Percentiles rank a stretch among this genome's conserved stretches.
Evolutionary conservation across 305 asterid genomes (phyloP).

Genomic region (Fraxinus sp.): DNA sequence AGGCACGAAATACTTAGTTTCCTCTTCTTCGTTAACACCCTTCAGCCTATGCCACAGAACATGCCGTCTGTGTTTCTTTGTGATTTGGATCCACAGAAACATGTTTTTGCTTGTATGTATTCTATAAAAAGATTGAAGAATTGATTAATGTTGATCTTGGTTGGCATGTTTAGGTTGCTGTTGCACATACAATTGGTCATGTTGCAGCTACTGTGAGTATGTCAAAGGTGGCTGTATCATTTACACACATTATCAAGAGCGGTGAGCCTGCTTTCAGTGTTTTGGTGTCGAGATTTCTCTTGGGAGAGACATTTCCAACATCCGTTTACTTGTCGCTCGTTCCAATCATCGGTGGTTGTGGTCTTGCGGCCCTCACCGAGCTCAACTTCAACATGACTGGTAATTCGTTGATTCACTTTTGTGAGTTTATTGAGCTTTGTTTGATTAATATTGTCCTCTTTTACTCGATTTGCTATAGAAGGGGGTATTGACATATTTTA

Average conservation of each 20-base stretch:
- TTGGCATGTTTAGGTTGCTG: slow-evolving; percentile 58
- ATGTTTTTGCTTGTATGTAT: neutral
- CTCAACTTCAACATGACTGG: slow-evolving; percentile 94
- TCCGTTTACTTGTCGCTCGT: slow-evolving; percentile 73
- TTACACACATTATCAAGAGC: slow-evolving; percentile 92
- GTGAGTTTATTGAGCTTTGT: neutral
- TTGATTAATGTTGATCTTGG: slow-evolving; percentile 20
- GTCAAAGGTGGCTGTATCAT: slow-evolving; percentile 97
- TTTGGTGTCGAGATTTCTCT: slow-evolving; percentile 68
- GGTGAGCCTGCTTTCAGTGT: slow-evolving; percentile 95
- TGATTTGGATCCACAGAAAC: neutral
- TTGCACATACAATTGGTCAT: slow-evolving; percentile 93
- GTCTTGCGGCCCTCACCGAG: slow-evolving; percentile 83
- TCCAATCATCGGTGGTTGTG: slow-evolving; percentile 92
- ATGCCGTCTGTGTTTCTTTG: neutral
- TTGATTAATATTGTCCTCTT: neutral
- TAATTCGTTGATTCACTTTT: slow-evolving; percentile 25
- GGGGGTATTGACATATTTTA: neutral
- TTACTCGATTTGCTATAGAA: neutral
- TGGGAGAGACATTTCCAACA: slow-evolving; percentile 82
- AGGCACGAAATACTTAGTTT: neutral
- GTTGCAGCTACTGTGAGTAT: slow-evolving; percentile 93
- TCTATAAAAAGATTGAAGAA: slow-evolving; percentile 15
- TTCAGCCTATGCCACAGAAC: neutral
- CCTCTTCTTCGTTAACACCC: neutral